Percentiles rank a stretch among this genome's conserved stretches.
Evolutionary conservation across 140 eudicot genomes (phyloP).

Genomic region (Flaveria floridana): DNA sequence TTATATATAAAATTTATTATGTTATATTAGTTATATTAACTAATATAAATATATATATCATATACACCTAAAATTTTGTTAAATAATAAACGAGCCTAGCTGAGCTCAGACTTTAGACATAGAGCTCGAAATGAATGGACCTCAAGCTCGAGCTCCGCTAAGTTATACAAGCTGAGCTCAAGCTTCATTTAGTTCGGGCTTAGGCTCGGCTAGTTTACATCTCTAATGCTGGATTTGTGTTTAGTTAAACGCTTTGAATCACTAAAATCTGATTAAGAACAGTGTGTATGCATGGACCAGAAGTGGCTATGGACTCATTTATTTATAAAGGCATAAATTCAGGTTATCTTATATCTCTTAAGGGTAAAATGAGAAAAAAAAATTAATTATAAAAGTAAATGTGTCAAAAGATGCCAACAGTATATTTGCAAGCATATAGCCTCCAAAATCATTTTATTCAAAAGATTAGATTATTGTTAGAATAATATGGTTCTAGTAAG

Average conservation of each 20-base stretch:
- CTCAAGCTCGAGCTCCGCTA: no score
- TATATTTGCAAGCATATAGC: not conserved
- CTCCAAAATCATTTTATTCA: slow-evolving; percentile 2
- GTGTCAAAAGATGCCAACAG: not conserved
- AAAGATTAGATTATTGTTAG: not conserved
- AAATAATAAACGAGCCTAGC: no score
- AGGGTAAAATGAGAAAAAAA: not conserved
- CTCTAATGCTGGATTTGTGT: not conserved
- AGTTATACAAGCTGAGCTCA: not conserved
- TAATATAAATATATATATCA: no score
- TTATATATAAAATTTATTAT: no score
- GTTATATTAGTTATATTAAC: no score
- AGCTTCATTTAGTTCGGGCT: not conserved
- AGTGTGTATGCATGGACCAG: not conserved
- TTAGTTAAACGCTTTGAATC: not conserved
- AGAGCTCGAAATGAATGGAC: not conserved
- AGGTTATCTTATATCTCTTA: not conserved
- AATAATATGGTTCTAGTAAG: not conserved
- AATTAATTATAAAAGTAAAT: not conserved
- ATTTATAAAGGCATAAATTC: not conserved
- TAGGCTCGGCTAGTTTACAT: not conserved
- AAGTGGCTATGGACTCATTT: not conserved
- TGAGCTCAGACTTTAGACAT: not conserved
- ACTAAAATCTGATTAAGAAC: not conserved
- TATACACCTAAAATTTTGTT: no score